phyloP scores from a whole-genome alignment of 352 stramenopile genomes.

The Globisporangium megalacanthum region DNA sequence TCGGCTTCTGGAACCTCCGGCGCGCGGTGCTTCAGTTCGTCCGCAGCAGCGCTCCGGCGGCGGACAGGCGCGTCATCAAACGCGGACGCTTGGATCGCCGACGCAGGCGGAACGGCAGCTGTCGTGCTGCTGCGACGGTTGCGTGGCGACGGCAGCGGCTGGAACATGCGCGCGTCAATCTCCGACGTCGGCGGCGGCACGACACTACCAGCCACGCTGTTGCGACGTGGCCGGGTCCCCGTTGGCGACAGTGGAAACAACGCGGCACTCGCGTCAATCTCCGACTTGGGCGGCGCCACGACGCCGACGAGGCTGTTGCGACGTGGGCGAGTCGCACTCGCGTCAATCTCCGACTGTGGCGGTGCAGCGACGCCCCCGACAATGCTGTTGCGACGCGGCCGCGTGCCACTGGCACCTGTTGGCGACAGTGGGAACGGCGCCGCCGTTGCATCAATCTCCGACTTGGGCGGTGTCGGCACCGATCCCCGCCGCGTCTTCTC shows the following conservation, averaged over 20 bases:
- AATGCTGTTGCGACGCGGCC: background rate
- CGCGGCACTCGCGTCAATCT: constrained; percentile 30
- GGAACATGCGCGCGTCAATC: constrained; percentile 19
- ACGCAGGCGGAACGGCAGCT: constrained; percentile 31
- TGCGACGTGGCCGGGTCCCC: background rate
- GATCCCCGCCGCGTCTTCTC: constrained; percentile 6
- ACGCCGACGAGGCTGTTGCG: constrained; percentile 22
- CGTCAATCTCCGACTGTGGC: constrained; percentile 25
- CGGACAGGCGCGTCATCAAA: constrained; percentile 28
- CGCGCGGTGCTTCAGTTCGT: constrained; percentile 5
- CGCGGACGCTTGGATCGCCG: constrained; percentile 39
- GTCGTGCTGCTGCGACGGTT: constrained; percentile 3
- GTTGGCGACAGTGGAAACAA: constrained; percentile 11
- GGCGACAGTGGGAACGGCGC: constrained; percentile 14
- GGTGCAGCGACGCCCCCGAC: background rate
- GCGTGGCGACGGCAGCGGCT: constrained; percentile 2
- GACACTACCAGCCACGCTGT: background rate
- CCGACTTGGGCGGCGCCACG: constrained; percentile 31
- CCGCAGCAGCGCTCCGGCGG: constrained; percentile 17
- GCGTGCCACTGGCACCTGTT: background rate
- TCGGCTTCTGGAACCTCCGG: background rate
- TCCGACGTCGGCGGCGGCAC: constrained; percentile 15
- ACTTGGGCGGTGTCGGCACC: constrained; percentile 21
- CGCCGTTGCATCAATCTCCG: constrained; percentile 32
- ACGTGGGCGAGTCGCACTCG: background rate